These are phyloP conservation scores for Trichoderma parareesei DNA, from an alignment of 495 filamentous ascomycete species.

Conservation along the genomic window DNA sequence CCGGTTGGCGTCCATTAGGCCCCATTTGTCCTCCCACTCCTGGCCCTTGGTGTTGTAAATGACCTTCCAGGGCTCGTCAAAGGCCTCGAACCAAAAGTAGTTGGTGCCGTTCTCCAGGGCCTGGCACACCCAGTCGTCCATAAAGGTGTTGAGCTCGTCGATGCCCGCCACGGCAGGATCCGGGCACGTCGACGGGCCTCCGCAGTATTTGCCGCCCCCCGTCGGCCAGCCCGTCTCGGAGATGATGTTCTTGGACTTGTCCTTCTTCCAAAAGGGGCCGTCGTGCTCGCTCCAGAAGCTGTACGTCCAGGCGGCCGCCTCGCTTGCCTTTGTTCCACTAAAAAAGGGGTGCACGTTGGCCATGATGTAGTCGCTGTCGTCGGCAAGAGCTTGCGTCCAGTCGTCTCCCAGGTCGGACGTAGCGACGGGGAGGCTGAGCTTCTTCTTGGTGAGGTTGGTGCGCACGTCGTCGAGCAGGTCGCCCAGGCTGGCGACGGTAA, in stretches of 20 bases:
- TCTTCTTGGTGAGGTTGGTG: slow-evolving; percentile 56
- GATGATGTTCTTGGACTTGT: slow-evolving; percentile 62
- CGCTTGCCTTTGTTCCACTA: slow-evolving; percentile 59
- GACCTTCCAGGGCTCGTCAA: slow-evolving; percentile 93
- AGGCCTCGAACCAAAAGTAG: slow-evolving; percentile 96
- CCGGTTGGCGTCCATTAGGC: slow-evolving; percentile 78
- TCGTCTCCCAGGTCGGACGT: slow-evolving; percentile 87
- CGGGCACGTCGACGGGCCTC: slow-evolving; percentile 45
- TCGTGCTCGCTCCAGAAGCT: slow-evolving; percentile 70
- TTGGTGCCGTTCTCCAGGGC: slow-evolving; percentile 71
- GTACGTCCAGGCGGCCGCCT: slow-evolving; percentile 77
- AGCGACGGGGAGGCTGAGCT: slow-evolving; percentile 66
- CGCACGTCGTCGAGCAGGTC: slow-evolving; percentile 59
- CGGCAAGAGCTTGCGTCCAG: slow-evolving; percentile 64
- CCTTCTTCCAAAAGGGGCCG: slow-evolving; percentile 44
- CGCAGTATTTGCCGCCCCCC: slow-evolving; percentile 74
- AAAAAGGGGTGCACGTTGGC: slow-evolving; percentile 98
- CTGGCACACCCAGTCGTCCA: slow-evolving; percentile 80
- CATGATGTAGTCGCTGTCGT: slow-evolving; percentile 79
- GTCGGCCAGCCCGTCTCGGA: slow-evolving; percentile 91
- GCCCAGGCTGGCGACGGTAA: slow-evolving; percentile 58
- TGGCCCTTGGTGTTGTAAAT: slow-evolving; percentile 57
- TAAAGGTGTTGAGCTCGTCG: slow-evolving; percentile 74
- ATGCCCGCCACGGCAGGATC: slow-evolving; percentile 70
- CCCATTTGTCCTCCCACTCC: slow-evolving; percentile 96